Evolutionary conservation across 2,329 filamentous ascomycete genomes (phyloP).

Genomic region (Nemania abortiva): DNA sequence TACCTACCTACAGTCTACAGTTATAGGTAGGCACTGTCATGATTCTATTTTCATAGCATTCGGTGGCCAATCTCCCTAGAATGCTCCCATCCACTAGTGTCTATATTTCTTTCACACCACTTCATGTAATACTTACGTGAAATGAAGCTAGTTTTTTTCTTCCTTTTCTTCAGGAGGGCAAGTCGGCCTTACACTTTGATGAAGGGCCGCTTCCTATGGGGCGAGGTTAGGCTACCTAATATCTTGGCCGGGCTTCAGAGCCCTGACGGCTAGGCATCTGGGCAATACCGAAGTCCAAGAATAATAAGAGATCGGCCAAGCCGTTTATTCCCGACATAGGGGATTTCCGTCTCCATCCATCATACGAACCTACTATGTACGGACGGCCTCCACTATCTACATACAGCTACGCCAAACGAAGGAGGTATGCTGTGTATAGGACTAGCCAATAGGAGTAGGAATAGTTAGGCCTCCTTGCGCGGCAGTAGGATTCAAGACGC

Average conservation of each 20-base stretch:
- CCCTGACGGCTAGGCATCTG: neutral
- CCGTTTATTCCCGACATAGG: neutral
- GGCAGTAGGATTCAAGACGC: no score
- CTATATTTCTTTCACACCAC: slow-evolving; percentile 1
- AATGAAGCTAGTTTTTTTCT: neutral
- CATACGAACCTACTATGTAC: no score
- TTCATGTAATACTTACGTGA: slow-evolving; percentile 7
- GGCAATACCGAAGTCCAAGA: neutral
- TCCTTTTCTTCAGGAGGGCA: neutral
- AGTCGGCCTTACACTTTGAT: neutral
- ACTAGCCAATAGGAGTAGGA: no score
- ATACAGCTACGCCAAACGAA: no score
- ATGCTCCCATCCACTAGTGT: neutral
- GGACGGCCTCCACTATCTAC: no score
- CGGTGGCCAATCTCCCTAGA: neutral
- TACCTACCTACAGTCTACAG: no score
- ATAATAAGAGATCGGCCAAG: neutral
- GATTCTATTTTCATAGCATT: neutral
- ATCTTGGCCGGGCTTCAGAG: neutral
- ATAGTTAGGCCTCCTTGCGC: no score
- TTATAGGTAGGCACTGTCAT: neutral
- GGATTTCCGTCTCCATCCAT: neutral
- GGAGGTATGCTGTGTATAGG: no score
- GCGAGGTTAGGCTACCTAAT: neutral
- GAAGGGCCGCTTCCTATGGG: neutral